These are phyloP conservation scores for Monsonia emarginata DNA, from an alignment of 441 rosid species.

Conservation along the genomic window DNA sequence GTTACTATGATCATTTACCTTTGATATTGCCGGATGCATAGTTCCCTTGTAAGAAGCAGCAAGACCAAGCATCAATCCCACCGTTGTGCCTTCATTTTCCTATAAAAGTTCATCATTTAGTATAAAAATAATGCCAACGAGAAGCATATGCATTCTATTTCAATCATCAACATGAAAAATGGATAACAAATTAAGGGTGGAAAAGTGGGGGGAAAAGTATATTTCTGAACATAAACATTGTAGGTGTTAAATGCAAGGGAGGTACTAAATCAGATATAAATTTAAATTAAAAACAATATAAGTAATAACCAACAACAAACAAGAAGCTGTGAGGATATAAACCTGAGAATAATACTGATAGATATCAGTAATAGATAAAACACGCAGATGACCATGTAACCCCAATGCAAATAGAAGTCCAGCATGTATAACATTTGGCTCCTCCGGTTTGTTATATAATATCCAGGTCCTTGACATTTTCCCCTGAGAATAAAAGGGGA, in stretches of 20 bases:
- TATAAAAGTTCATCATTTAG: constrained; percentile 21
- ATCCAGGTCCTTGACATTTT: constrained; percentile 97
- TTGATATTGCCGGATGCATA: constrained; percentile 85
- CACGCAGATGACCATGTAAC: constrained; percentile 84
- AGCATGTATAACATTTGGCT: constrained; percentile 79
- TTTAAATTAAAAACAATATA: not conserved
- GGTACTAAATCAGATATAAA: not conserved
- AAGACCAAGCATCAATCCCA: constrained; percentile 93
- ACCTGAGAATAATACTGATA: constrained; percentile 86
- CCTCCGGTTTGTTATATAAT: constrained; percentile 79
- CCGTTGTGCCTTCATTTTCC: constrained; percentile 93
- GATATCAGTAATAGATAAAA: constrained; percentile 66
- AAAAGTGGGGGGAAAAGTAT: not conserved
- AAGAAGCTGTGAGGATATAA: constrained; percentile 14
- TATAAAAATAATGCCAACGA: constrained; percentile 5
- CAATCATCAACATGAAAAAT: not conserved
- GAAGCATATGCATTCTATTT: not conserved
- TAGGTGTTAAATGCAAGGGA: not conserved
- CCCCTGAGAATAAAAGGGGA: constrained; percentile 46
- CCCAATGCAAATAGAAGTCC: constrained; percentile 95
- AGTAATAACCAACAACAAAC: constrained; percentile 14
- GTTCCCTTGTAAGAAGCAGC: constrained; percentile 92
- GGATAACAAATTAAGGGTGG: not conserved
- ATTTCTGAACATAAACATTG: not conserved
- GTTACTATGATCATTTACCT: constrained; percentile 35